Percentiles rank a stretch among this genome's conserved stretches.
These are phyloP conservation scores for Calocybe cyanea DNA, from an alignment of 768 basidiomycete genomes.

Conservation along the genomic window DNA sequence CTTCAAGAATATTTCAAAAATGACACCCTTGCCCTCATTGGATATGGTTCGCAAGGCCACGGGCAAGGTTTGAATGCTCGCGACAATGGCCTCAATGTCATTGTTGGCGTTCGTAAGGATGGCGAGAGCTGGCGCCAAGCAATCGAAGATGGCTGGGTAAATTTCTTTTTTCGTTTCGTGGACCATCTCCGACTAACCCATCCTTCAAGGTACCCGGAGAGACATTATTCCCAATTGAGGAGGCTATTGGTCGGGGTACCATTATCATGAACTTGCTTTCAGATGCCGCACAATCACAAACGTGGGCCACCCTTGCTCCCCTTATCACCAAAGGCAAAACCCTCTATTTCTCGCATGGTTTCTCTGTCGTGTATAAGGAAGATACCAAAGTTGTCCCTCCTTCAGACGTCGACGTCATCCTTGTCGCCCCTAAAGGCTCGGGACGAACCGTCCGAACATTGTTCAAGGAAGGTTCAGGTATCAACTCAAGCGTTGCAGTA, in stretches of 20 bases:
- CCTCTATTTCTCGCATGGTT: slow-evolving; percentile 99
- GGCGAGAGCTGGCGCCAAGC: slow-evolving; percentile 98
- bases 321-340: slow-evolving; percentile 99
- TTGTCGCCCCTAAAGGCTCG: slow-evolving; percentile 98
- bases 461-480: slow-evolving; percentile 99
- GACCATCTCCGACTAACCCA: neutral
- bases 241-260: slow-evolving; percentile 92
- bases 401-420: slow-evolving; percentile 94
- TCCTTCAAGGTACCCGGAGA: slow-evolving; percentile 81
- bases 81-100: slow-evolving; percentile 98
- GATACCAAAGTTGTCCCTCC: slow-evolving; percentile 94
- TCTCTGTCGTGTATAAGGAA: slow-evolving; percentile 98
- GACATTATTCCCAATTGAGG: slow-evolving; percentile 97
- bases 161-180: slow-evolving; percentile 5
- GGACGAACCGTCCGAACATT: slow-evolving; percentile 98
- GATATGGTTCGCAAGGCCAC: slow-evolving; percentile 98
- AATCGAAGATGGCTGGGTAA: slow-evolving; percentile 90
- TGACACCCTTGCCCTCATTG: slow-evolving; percentile 98
- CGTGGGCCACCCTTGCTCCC: slow-evolving; percentile 86
- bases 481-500: slow-evolving; percentile 92
- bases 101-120: slow-evolving; percentile 95
- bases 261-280: slow-evolving; percentile 99
- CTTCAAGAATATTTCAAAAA: slow-evolving; percentile 99
- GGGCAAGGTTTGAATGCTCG: slow-evolving; percentile 98
- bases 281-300: slow-evolving; percentile 97